phyloP scores from a whole-genome alignment of 495 filamentous ascomycete genomes.

The Cercophora sp. region DNA sequence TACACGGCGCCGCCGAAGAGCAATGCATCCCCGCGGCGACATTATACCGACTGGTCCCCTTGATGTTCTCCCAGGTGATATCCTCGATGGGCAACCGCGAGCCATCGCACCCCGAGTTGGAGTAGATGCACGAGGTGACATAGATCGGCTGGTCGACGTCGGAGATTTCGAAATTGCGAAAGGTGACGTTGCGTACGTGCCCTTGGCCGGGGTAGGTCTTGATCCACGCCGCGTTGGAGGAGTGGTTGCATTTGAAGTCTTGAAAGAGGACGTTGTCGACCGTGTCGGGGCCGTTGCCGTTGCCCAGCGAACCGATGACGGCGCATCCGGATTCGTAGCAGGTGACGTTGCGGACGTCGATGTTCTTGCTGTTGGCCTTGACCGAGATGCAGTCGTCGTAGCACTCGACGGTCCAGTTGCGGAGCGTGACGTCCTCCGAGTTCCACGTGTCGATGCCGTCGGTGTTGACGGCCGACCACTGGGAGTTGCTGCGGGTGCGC shows the following conservation, averaged over 20 bases:
- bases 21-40: slow-evolving; percentile 54
- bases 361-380: slow-evolving; percentile 58
- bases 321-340: slow-evolving; percentile 39
- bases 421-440: slow-evolving; percentile 35
- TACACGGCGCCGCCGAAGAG: slow-evolving; percentile 43
- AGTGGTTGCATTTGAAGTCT: slow-evolving; percentile 41
- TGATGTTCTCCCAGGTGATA: slow-evolving; percentile 55
- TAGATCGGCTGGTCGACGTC: slow-evolving; percentile 56
- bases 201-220: slow-evolving; percentile 51
- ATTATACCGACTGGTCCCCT: slow-evolving; percentile 52
- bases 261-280: slow-evolving; percentile 40
- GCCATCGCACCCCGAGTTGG: slow-evolving; percentile 44
- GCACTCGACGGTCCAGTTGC: slow-evolving; percentile 42
- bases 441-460: slow-evolving; percentile 44
- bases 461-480: slow-evolving; percentile 38
- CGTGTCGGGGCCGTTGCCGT: slow-evolving; percentile 29
- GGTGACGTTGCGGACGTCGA: slow-evolving; percentile 35
- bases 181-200: slow-evolving; percentile 48
- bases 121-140: slow-evolving; percentile 57
- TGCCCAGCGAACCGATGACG: slow-evolving; percentile 30
- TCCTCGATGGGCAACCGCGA: slow-evolving; percentile 47
- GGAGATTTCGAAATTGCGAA: slow-evolving; percentile 43
- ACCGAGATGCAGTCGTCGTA: slow-evolving; percentile 57
- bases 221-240: slow-evolving; percentile 51
- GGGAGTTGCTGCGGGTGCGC: slow-evolving; percentile 31